phyloP scores from a whole-genome alignment of 2,329 filamentous ascomycete species.

The Cercospora berteroae region DNA sequence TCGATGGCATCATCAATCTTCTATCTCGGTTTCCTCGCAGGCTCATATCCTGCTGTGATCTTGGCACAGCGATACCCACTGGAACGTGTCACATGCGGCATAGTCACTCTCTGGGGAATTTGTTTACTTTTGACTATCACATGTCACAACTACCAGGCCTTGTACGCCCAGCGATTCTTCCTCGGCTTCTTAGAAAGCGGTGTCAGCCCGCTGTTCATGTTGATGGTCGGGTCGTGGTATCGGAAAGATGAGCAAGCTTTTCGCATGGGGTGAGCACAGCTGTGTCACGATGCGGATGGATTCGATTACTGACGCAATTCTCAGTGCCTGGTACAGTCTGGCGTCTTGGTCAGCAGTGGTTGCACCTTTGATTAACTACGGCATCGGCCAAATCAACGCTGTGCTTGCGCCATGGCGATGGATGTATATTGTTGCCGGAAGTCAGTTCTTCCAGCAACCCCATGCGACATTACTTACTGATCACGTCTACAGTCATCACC shows the following conservation, averaged over 20 bases:
- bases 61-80: conserved; percentile 44
- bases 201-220: conserved; percentile 58
- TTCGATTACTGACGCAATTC: background rate
- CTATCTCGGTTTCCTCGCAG: conserved; percentile 52
- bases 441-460: background rate
- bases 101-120: background rate
- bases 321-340: conserved; percentile 36
- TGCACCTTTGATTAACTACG: conserved; percentile 51
- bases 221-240: conserved; percentile 44
- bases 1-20: conserved; percentile 49
- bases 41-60: conserved; percentile 47
- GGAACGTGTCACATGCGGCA: background rate
- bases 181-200: conserved; percentile 55
- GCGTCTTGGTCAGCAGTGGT: conserved; percentile 49
- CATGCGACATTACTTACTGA: background rate
- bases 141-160: background rate
- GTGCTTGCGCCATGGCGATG: conserved; percentile 41
- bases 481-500: conserved; percentile 36
- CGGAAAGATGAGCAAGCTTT: conserved; percentile 34
- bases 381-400: conserved; percentile 46
- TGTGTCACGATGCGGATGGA: background rate
- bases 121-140: background rate
- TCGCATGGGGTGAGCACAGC: conserved; percentile 22
- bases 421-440: conserved; percentile 10
- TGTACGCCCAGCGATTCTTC: background rate